Base-by-base conservation (phyloP, 2,329 filamentous ascomycete species). In the Escovopsis sp. region DNA sequence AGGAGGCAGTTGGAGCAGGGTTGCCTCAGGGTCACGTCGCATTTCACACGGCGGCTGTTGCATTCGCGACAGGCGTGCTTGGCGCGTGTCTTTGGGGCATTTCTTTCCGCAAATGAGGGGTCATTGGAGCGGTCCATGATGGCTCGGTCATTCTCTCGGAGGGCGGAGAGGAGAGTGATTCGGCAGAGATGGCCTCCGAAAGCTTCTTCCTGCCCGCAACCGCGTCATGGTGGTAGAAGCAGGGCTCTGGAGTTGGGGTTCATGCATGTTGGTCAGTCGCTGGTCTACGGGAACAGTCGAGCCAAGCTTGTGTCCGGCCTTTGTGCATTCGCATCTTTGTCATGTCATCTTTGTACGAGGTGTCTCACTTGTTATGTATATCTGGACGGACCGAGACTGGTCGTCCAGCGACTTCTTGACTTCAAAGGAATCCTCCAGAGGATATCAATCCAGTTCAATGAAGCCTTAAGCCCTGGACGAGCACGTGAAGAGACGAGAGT, bases 11-110 rank as follows among this genome's bases (percentile, higher is more conserved):
- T 61, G 18, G 51, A 45, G 47, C 59, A 62, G 11, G 59, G 59
- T 34, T 57, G 52, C 15, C 43, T 45, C 43, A 61, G 57, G 26
- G 51, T 60, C 37, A 61, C 59, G 47, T 62, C 54, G 50, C 59
- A 62, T n/a, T 52, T 53, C 36, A 62, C 57, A 10, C 59, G 52
- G 8, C 59, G 53, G 33, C 51, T 45, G 47, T 62, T 60, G 52
- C 59, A 62, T 38, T 55, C 49, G 37, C 56, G 55, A 44, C 59
- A 61, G 18, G 59, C 59, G 41, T 58, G 59, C 42, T 59, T 60
- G 6, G 59, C 59, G 26, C 59, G 53, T 26, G 53, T 53, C 41
- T 57, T 55, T 35, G 54, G 56, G 35, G 66, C 19, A 39, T 46
- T 47, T 40, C 34, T 41, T 26, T 33, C 26, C 12, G 42, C 42